phyloP scores from a whole-genome alignment of 192 early-diverging fungal genomes.

The Coemansia sp. region DNA sequence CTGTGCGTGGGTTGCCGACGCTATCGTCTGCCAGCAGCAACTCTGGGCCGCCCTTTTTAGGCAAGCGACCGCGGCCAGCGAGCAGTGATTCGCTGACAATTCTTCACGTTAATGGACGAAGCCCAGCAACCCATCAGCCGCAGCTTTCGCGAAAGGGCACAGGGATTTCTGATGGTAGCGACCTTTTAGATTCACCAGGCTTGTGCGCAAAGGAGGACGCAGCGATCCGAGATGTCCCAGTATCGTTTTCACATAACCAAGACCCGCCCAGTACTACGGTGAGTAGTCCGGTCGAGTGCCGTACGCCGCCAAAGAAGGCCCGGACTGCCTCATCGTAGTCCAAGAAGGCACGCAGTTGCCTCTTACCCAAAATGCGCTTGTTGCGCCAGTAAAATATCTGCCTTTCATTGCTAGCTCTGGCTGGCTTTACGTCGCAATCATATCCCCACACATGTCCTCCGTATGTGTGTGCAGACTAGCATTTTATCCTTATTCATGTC shows the following conservation, averaged over 20 bases:
- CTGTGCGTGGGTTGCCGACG: neutral
- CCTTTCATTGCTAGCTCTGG: neutral
- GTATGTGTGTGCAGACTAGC: neutral
- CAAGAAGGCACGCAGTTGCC: neutral
- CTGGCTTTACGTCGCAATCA: neutral
- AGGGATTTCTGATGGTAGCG: neutral
- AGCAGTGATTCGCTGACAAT: neutral
- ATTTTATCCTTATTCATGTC: neutral
- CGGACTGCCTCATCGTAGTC: conserved; percentile 35
- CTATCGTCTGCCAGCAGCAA: neutral
- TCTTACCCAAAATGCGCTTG: neutral
- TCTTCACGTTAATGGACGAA: neutral
- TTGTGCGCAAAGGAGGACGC: neutral
- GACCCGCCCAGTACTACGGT: conserved; percentile 5
- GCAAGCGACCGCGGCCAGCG: conserved; percentile 4
- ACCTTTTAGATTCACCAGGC: neutral
- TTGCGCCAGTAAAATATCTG: neutral
- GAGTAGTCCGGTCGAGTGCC: conserved; percentile 18
- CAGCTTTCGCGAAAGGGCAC: neutral
- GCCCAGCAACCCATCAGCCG: neutral
- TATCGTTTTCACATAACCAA: conserved; percentile 19
- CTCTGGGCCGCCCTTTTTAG: neutral
- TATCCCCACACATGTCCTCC: neutral
- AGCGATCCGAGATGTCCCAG: neutral
- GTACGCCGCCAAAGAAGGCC: conserved; percentile 50